Percentiles rank a stretch among this genome's conserved stretches.
phyloP scores from a whole-genome alignment of 768 basidiomycete species.

The Calvatia gigantea region DNA sequence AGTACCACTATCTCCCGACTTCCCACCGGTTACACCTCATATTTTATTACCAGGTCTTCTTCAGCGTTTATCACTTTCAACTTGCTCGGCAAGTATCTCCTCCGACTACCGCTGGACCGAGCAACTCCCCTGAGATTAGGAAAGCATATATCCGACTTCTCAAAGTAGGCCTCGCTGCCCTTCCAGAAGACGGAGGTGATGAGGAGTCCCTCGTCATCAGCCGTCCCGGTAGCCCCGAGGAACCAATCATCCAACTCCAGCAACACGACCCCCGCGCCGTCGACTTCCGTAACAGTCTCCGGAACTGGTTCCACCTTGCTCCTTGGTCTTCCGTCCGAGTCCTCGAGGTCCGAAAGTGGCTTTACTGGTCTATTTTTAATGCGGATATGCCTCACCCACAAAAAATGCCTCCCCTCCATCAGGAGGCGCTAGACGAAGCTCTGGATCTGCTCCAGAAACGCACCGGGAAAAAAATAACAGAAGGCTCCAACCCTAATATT shows the following conservation, averaged over 20 bases:
- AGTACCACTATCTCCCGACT: conserved; percentile 9
- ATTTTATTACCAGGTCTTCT: conserved; percentile 47
- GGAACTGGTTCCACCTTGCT: conserved; percentile 75
- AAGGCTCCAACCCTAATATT: conserved; percentile 51
- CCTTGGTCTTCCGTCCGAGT: conserved; percentile 70
- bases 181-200: conserved; percentile 50
- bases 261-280: conserved; percentile 65
- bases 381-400: conserved; percentile 52
- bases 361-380: conserved; percentile 84
- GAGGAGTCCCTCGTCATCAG: conserved; percentile 46
- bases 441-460: conserved; percentile 67
- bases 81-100: conserved; percentile 46
- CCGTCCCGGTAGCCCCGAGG: conserved; percentile 59
- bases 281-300: conserved; percentile 65
- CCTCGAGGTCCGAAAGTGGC: conserved; percentile 66
- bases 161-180: conserved; percentile 58
- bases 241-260: conserved; percentile 54
- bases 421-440: conserved; percentile 52
- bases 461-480: conserved; percentile 59
- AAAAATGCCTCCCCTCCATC: conserved; percentile 41
- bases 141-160: conserved; percentile 58
- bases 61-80: conserved; percentile 61
- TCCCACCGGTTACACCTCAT: not conserved
- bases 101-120: conserved; percentile 39
- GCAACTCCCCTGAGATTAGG: conserved; percentile 55